Evolutionary conservation across 495 filamentous ascomycete genomes (phyloP).

Genomic region (Ascodesmis nigricans): DNA sequence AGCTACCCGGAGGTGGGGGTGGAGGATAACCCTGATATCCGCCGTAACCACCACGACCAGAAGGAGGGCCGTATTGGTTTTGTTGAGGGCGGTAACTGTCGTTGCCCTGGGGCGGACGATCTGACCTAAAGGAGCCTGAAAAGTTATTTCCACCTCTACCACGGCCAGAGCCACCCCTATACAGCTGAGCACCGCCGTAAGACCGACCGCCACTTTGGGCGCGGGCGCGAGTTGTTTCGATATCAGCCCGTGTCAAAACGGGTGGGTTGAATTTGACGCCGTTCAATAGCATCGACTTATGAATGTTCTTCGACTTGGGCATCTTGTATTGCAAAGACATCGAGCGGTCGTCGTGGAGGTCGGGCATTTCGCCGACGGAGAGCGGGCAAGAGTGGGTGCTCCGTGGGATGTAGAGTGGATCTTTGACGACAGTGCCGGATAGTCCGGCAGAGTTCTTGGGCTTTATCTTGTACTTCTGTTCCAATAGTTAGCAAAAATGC

Average conservation of each 20-base stretch:
- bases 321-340: conserved; percentile 75
- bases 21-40: too few species aligned
- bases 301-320: conserved; percentile 42
- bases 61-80: too few species aligned
- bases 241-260: conserved; percentile 49
- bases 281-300: conserved; percentile 86
- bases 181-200: conserved; percentile 40
- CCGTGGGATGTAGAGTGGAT: conserved; percentile 56
- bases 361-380: conserved; percentile 40
- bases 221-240: conserved; percentile 40
- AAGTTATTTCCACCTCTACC: conserved; percentile 25
- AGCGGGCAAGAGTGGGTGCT: conserved; percentile 44
- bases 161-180: conserved; percentile 24
- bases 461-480: conserved; percentile 46
- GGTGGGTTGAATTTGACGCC: conserved; percentile 51
- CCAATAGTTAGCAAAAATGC: background rate
- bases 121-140: conserved; percentile 12
- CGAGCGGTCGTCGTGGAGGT: conserved; percentile 61
- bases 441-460: conserved; percentile 52
- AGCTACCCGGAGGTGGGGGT: too few species aligned
- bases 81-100: conserved; percentile 20
- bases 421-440: conserved; percentile 58
- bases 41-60: too few species aligned
- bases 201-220: conserved; percentile 36
- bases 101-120: conserved; percentile 22